Evolutionary conservation across 1,284 basidiomycete genomes (phyloP).

Genomic region (Meira miltonrushii): DNA sequence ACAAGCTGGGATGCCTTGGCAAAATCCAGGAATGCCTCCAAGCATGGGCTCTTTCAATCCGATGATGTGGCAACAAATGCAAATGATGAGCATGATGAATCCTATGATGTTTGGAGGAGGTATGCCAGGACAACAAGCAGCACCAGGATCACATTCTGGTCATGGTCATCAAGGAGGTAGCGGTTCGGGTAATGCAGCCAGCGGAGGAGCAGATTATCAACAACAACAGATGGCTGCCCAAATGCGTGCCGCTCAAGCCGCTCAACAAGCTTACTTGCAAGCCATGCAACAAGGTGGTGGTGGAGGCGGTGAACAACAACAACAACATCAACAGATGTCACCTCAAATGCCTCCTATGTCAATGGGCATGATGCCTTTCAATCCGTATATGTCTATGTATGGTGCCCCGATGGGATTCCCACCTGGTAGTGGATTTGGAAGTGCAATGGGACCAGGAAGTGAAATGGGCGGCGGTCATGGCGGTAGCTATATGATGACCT

Average conservation of each 20-base stretch:
- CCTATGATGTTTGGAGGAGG: slow-evolving; percentile 23
- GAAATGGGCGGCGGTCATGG: too few relatives aligned
- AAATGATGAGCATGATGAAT: slow-evolving; percentile 56
- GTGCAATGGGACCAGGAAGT: too few relatives aligned
- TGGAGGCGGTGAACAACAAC: too few relatives aligned
- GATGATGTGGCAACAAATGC: slow-evolving; percentile 23
- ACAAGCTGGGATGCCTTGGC: slow-evolving; percentile 22
- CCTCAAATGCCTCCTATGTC: slow-evolving; percentile 22
- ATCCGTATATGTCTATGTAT: slow-evolving; percentile 39
- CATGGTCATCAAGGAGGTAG: slow-evolving; percentile 14
- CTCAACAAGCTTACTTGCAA: slow-evolving; percentile 43
- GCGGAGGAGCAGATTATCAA: slow-evolving; percentile 44
- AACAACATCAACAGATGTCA: background rate
- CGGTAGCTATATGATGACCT: too few relatives aligned
- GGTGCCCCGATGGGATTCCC: slow-evolving; percentile 16
- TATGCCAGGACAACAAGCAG: slow-evolving; percentile 18
- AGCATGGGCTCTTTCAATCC: slow-evolving; percentile 12
- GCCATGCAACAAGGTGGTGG: slow-evolving; percentile 25
- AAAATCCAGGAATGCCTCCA: slow-evolving; percentile 21
- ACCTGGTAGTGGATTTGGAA: too few relatives aligned
- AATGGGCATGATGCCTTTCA: slow-evolving; percentile 22
- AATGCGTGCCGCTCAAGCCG: slow-evolving; percentile 21
- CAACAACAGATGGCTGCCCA: slow-evolving; percentile 45
- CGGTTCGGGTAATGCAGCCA: slow-evolving; percentile 27
- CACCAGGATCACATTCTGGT: slow-evolving; percentile 29